Base-by-base conservation (phyloP, 1,284 basidiomycete genomes). In the Trichosporon sp. region DNA sequence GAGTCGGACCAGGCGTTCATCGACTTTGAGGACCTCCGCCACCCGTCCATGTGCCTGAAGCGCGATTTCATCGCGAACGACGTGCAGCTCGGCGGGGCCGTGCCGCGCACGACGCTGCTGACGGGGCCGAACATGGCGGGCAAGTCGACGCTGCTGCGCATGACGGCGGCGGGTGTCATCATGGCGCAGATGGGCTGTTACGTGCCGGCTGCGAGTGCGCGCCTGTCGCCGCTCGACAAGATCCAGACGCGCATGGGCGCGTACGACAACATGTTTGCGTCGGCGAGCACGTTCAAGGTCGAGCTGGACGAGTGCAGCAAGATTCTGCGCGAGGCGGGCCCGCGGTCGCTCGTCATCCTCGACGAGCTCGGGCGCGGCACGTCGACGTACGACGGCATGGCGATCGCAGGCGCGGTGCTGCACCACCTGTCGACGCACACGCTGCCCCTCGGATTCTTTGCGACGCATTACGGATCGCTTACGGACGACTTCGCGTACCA, bases 191-290 rank as follows among this genome's bases (percentile, higher is more conserved):
- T 99, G 21, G 97, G 97, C n/a, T 99, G 98, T 90, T 88, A 92
- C 65, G 93, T 99, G 2, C 97, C 97, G 2, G 96, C 97, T 0
- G 82, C 87, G 38, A 87, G 84, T 65, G 97, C 96, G 31, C 87
- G 91, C 38, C 81, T 99, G 63, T 91, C 90, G 73, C 94, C 97
- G 0, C 89, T 98, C 1, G 96, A 99, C 80, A 87, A 91, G 27
- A 98, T 99, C 75, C 88, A 97, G 70, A 98, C 96, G 7, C 90
- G 97, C 31, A 99, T 99, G 96, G 97, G 97, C 21, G 97, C 97
- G 1, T 95, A 96, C 80, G 95, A 98, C 78, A 95, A 95, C 77
- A 96, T 98, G 91, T 97, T 97, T 80, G 91, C 93, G 1, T 92
- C 92, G 74, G 89, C 94, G 0, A 95, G 93, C 83, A 96, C 94